Evolutionary conservation across 1,139 yeast genomes (phyloP), one percentile per base, ranked within the genome.

Genomic region (Taphrina communis): DNA sequence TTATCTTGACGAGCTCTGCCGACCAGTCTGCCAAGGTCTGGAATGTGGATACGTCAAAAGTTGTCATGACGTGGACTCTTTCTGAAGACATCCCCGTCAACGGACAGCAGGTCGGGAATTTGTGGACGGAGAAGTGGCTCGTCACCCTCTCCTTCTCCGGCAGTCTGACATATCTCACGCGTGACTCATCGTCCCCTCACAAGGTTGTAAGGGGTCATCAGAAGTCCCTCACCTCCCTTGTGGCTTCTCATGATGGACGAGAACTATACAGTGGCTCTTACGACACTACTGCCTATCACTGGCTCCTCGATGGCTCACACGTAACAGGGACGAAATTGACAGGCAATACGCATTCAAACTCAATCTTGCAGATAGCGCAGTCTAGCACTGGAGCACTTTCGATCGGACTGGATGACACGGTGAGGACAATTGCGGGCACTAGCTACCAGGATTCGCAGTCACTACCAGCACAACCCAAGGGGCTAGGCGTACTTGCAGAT

Each of bases 361-460:
- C 86, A 73, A 82, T 90, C 48, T 85, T 83, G 60, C 87, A 80
- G 46, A 75, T 76, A 70, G 76, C 71, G 21, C 74, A 76, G 35
- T 73, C 72, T 53, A 77, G 73, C 11, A 75, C 74, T 31, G 76
- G 76, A 1, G 72, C 86, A 12, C 79, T 84, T 69, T 83, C 95
- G 21, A 81, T 86, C 41, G 96, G 93, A 0, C 93, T 98, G 98
- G 99, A 94, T 77, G 96, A 91, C 75, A 84, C 85, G n/a, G 75
- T 92, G 65, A 55, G 66, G 14, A 14, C 57, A 11, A 46, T 70
- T 6, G n/a, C 19, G 19, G 50, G 53, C 11, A 52, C 53, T 1
- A 52, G 14, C 21, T 50, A 19, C 41, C 39, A 58, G 39, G 78
- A 81, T 0, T 80, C 81, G 9, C 51, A 52, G 25, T 44, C 67